Conservation (phyloP, 2,329 filamentous ascomycete genomes). For the Colletotrichum theobromicola region DNA sequence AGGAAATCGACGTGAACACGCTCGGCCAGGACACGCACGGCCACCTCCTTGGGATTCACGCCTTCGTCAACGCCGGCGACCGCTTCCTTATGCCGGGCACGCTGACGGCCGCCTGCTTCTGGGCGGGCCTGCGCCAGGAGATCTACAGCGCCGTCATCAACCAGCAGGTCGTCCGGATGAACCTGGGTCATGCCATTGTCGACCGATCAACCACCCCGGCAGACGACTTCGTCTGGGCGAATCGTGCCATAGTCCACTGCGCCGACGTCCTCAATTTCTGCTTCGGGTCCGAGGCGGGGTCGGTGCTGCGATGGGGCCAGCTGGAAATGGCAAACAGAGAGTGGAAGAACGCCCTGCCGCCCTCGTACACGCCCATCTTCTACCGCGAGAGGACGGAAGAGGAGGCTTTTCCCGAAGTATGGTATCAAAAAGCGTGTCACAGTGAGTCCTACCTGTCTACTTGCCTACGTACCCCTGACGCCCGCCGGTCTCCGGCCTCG, state of each 20-base stretch:
- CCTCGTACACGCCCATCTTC: slow-evolving; percentile 23
- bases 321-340: slow-evolving; percentile 23
- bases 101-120: slow-evolving; percentile 61
- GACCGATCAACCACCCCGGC: slow-evolving; percentile 52
- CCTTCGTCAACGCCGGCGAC: slow-evolving; percentile 48
- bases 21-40: slow-evolving; percentile 51
- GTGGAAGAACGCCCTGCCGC: slow-evolving; percentile 21
- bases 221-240: slow-evolving; percentile 63
- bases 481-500: not conserved
- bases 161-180: slow-evolving; percentile 52
- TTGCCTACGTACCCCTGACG: not conserved
- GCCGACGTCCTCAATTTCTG: slow-evolving; percentile 69
- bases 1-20: slow-evolving; percentile 53
- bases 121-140: slow-evolving; percentile 63
- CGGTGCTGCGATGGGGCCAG: slow-evolving; percentile 17
- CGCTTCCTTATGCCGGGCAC: slow-evolving; percentile 32
- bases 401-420: slow-evolving; percentile 37
- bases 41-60: slow-evolving; percentile 50
- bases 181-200: slow-evolving; percentile 51
- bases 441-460: not conserved
- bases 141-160: slow-evolving; percentile 62
- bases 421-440: slow-evolving; percentile 23
- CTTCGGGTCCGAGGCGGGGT: slow-evolving; percentile 47
- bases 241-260: slow-evolving; percentile 67
- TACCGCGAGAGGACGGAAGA: slow-evolving; percentile 27